phyloP scores from a whole-genome alignment of 2,329 filamentous ascomycete genomes.

The Fonsecaea multimorphosa region DNA sequence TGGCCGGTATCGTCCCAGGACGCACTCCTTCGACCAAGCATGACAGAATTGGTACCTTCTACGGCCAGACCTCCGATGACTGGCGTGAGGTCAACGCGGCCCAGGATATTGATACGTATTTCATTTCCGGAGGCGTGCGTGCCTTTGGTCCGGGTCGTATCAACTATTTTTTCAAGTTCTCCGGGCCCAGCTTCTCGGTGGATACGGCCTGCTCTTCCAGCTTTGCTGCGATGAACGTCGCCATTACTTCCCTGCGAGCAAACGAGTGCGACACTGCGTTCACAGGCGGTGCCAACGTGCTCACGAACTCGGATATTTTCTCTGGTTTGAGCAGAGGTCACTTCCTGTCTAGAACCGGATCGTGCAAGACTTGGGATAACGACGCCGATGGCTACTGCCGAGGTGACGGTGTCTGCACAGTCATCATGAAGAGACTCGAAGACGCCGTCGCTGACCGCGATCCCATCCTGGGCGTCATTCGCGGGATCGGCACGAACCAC shows the following conservation, averaged over 20 bases:
- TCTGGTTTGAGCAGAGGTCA: constrained; percentile 75
- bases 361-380: constrained; percentile 81
- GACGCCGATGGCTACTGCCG: constrained; percentile 83
- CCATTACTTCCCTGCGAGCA: constrained; percentile 74
- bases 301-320: constrained; percentile 83
- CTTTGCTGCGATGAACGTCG: constrained; percentile 72
- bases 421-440: constrained; percentile 79
- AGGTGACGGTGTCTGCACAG: constrained; percentile 74
- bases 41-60: constrained; percentile 73
- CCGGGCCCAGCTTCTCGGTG: constrained; percentile 72
- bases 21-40: constrained; percentile 70
- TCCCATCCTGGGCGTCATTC: constrained; percentile 71
- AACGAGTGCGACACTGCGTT: constrained; percentile 82
- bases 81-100: constrained; percentile 77
- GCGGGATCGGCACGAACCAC: constrained; percentile 79
- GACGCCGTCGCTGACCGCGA: constrained; percentile 80
- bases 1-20: constrained; percentile 77
- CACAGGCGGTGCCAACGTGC: constrained; percentile 76
- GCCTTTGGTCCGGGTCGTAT: constrained; percentile 69
- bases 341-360: constrained; percentile 76
- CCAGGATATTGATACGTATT: constrained; percentile 74
- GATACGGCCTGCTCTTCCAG: constrained; percentile 82
- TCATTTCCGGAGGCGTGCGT: constrained; percentile 67
- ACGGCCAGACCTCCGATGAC: constrained; percentile 76
- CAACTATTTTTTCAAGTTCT: constrained; percentile 79